These are phyloP conservation scores for Articulospora tetracladia DNA, from an alignment of 495 filamentous ascomycete genomes.

Conservation along the genomic window DNA sequence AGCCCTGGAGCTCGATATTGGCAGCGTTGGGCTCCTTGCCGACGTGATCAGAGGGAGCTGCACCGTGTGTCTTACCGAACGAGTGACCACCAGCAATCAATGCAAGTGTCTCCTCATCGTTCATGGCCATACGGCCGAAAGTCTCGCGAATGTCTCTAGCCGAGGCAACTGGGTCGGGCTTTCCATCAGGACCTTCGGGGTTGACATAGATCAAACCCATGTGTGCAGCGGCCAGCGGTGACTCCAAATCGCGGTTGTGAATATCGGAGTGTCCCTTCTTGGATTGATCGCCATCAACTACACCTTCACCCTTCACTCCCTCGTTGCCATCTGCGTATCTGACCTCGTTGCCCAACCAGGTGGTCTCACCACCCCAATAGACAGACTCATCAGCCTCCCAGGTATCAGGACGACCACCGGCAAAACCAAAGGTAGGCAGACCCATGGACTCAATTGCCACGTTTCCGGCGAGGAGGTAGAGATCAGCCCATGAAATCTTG, in stretches of 20 bases:
- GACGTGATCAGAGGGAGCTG: conserved; percentile 52
- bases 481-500: conserved; percentile 75
- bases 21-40: conserved; percentile 62
- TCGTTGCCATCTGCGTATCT: conserved; percentile 51
- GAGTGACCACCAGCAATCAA: conserved; percentile 71
- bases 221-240: conserved; percentile 59
- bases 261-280: conserved; percentile 45
- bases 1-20: conserved; percentile 55
- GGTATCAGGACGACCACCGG: conserved; percentile 62
- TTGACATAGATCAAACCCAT: conserved; percentile 80
- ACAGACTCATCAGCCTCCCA: conserved; percentile 70
- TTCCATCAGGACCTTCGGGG: conserved; percentile 69
- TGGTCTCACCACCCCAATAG: conserved; percentile 71
- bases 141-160: conserved; percentile 66
- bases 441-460: conserved; percentile 74
- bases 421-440: conserved; percentile 67
- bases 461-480: conserved; percentile 65
- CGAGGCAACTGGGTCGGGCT: conserved; percentile 61
- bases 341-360: conserved; percentile 65
- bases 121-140: conserved; percentile 74
- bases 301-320: conserved; percentile 37
- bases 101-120: conserved; percentile 72
- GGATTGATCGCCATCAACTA: conserved; percentile 42
- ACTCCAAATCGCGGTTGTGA: conserved; percentile 56
- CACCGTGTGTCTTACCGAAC: conserved; percentile 75